Evolutionary conservation across 2,329 filamentous ascomycete species (phyloP).

Genomic region (Fusarium sp.): DNA sequence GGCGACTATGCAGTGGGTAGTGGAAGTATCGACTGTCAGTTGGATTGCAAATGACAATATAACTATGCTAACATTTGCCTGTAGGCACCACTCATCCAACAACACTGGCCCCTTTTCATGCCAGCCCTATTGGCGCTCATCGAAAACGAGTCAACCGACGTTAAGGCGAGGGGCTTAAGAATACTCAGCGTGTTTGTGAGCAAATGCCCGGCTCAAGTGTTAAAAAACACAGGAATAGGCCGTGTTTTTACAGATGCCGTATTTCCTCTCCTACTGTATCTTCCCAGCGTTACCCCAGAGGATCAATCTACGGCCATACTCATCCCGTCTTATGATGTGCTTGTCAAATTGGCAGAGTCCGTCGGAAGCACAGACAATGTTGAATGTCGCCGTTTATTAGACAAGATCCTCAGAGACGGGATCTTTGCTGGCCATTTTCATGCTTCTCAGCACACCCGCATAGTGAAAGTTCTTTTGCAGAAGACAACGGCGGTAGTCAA

Average conservation of each 20-base stretch:
- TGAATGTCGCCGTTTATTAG: conserved; percentile 56
- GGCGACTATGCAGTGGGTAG: conserved; percentile 62
- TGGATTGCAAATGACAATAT: not conserved
- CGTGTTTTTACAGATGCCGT: conserved; percentile 76
- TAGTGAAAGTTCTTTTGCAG: conserved; percentile 67
- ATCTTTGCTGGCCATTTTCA: conserved; percentile 67
- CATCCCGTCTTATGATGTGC: conserved; percentile 70
- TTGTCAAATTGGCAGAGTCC: conserved; percentile 66
- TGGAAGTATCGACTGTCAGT: conserved; percentile 62
- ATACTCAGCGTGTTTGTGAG: conserved; percentile 66
- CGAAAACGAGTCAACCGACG: conserved; percentile 68
- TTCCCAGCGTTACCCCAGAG: conserved; percentile 82
- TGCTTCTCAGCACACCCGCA: conserved; percentile 65
- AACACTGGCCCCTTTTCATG: conserved; percentile 74
- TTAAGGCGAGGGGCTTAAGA: conserved; percentile 67
- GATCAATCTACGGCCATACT: conserved; percentile 75
- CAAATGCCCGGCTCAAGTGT: conserved; percentile 62
- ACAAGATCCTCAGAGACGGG: conserved; percentile 66
- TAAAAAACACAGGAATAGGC: conserved; percentile 72
- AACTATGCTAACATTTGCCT: not conserved
- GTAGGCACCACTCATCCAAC: conserved; percentile 58
- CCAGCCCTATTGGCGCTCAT: conserved; percentile 76
- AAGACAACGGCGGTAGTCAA: conserved; percentile 62
- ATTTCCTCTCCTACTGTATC: conserved; percentile 77
- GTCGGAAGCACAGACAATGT: conserved; percentile 40